Conservation (phyloP, 2,329 filamentous ascomycete species). For the Ascochyta clinopodiicola region DNA sequence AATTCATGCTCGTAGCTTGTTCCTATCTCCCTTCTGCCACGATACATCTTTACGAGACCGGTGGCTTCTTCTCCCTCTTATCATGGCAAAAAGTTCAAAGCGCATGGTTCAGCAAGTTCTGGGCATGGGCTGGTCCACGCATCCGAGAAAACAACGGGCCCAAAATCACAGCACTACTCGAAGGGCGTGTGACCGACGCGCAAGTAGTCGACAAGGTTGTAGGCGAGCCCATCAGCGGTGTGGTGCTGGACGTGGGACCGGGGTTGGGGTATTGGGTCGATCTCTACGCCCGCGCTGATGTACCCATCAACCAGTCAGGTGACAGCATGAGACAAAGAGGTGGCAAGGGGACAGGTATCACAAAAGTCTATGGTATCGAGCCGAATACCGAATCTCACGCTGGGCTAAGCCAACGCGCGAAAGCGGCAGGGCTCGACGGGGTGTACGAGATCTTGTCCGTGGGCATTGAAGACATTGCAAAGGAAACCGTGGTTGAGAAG, state of each 20-base stretch:
- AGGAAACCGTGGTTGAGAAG: slow-evolving; percentile 16
- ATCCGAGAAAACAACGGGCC: slow-evolving; percentile 19
- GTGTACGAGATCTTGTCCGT: slow-evolving; percentile 23
- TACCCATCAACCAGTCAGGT: slow-evolving; percentile 7
- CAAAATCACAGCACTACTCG: slow-evolving; percentile 22
- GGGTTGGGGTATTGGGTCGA: slow-evolving; percentile 29
- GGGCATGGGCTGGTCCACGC: slow-evolving; percentile 18
- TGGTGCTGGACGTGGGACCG: slow-evolving; percentile 24
- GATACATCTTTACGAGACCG: slow-evolving; percentile 5
- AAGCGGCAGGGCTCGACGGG: slow-evolving; percentile 15
- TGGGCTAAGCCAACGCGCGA: slow-evolving; percentile 11
- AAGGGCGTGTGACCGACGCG: slow-evolving; percentile 20
- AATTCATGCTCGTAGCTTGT: slow-evolving; percentile 18
- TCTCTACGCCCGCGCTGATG: slow-evolving; percentile 14
- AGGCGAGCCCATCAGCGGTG: slow-evolving; percentile 17
- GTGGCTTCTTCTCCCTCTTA: slow-evolving; percentile 6
- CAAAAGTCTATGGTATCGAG: slow-evolving; percentile 25
- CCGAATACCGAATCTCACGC: slow-evolving; percentile 18
- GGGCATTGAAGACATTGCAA: slow-evolving; percentile 20
- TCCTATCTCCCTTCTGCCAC: slow-evolving; percentile 18
- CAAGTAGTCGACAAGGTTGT: slow-evolving; percentile 15
- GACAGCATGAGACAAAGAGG: not conserved
- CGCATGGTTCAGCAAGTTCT: slow-evolving; percentile 26
- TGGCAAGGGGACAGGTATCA: slow-evolving; percentile 5
- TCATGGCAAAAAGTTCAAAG: slow-evolving; percentile 17